Conservation (phyloP, 805 yeast genomes). For the Wickerhamiella lipophila region DNA sequence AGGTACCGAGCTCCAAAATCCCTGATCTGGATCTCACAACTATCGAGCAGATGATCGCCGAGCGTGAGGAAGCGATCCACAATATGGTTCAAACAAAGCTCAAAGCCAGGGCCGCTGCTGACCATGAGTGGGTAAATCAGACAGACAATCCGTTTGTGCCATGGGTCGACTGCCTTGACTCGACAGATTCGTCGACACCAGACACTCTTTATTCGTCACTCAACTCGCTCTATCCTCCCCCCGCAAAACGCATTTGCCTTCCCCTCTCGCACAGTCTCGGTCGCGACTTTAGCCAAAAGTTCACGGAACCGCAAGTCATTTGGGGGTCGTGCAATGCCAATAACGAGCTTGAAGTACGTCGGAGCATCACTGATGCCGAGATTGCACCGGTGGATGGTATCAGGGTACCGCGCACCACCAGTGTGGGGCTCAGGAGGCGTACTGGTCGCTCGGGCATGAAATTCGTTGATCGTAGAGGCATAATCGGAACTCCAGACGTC, state of each 20-base stretch:
- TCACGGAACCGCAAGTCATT: slow-evolving; percentile 19
- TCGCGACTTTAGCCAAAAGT: slow-evolving; percentile 21
- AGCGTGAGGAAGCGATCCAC: slow-evolving; percentile 64
- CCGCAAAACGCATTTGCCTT: slow-evolving; percentile 26
- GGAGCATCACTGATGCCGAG: slow-evolving; percentile 9
- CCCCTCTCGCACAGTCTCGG: slow-evolving; percentile 25
- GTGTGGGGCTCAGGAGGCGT: slow-evolving; percentile 49
- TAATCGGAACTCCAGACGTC: slow-evolving; percentile 24
- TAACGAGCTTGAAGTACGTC: slow-evolving; percentile 11
- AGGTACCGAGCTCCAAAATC: slow-evolving; percentile 83
- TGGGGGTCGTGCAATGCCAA: slow-evolving; percentile 15
- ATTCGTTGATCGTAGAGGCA: slow-evolving; percentile 61
- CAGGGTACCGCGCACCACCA: slow-evolving; percentile 22
- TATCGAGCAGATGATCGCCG: slow-evolving; percentile 58
- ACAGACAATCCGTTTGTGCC: slow-evolving; percentile 84
- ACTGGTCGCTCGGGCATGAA: slow-evolving; percentile 56
- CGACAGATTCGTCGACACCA: background rate
- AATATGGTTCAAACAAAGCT: slow-evolving; percentile 79
- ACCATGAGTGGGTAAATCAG: slow-evolving; percentile 65
- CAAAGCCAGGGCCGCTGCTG: slow-evolving; percentile 52
- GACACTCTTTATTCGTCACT: slow-evolving; percentile 60
- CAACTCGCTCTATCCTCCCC: slow-evolving; percentile 36
- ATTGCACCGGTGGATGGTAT: slow-evolving; percentile 14
- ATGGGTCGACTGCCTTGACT: slow-evolving; percentile 23
- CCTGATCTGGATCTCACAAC: slow-evolving; percentile 87